These are phyloP conservation scores for Alternaria dauci DNA, from an alignment of 2,329 filamentous ascomycete genomes.

Conservation along the genomic window DNA sequence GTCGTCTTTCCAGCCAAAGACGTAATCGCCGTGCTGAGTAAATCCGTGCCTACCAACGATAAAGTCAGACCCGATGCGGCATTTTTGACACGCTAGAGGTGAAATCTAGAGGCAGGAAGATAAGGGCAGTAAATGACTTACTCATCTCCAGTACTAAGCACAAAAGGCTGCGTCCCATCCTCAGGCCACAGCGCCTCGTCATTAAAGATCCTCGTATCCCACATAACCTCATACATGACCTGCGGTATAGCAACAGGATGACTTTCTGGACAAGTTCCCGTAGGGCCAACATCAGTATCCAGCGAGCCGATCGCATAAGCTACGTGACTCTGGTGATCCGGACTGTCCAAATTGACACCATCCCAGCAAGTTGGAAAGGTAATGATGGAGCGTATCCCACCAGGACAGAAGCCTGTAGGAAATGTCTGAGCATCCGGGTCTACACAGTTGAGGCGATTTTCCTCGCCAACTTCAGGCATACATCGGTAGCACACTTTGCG, in stretches of 20 bases:
- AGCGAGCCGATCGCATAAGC: constrained; percentile 53
- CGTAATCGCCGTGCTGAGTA: constrained; percentile 41
- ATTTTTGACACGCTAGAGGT: neutral
- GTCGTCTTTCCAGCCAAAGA: constrained; percentile 45
- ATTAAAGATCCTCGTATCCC: constrained; percentile 37
- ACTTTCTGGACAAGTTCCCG: constrained; percentile 34
- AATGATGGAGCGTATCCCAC: constrained; percentile 69
- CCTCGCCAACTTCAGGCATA: constrained; percentile 32
- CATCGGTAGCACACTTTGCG: constrained; percentile 40
- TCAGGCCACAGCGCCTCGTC: constrained; percentile 27
- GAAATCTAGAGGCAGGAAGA: too few species aligned
- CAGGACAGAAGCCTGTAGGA: constrained; percentile 55
- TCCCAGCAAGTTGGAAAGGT: constrained; percentile 80
- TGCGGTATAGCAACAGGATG: constrained; percentile 42
- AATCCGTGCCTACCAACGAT: constrained; percentile 27
- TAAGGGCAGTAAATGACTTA: constrained; percentile 17
- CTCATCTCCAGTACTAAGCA: constrained; percentile 40
- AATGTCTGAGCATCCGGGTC: constrained; percentile 28
- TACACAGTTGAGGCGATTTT: constrained; percentile 16
- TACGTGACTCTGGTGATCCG: constrained; percentile 70
- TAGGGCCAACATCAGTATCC: constrained; percentile 37
- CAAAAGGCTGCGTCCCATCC: constrained; percentile 37
- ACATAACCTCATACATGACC: constrained; percentile 45
- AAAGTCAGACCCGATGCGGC: neutral
- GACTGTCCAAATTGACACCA: constrained; percentile 64